Base-by-base conservation (phyloP, 2,329 filamentous ascomycete species). In the Fusarium torreyae region DNA sequence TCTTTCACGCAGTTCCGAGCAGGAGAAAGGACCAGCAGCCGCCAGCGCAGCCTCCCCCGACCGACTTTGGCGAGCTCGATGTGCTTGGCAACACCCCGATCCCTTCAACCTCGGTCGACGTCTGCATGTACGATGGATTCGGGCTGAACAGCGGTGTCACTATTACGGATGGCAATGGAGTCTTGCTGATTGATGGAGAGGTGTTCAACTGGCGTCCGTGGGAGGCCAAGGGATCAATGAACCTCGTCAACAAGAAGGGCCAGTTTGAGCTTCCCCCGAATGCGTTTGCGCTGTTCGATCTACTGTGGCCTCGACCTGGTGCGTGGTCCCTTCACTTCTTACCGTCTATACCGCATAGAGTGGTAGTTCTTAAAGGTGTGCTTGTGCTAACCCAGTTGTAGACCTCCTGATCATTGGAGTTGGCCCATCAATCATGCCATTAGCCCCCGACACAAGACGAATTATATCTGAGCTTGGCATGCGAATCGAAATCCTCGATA, bases 241-340 rank as follows among this genome's bases (percentile, higher is more conserved):
- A 76, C 73, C 81, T 97, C 74, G 77, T 91, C 57, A 97, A 97
- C 79, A 81, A 79, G 46, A 94, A 92, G 79, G 92, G 94, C 1
- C 92, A 97, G 78, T 94, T 93, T 84, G 93, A 97, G 72, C 85
- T 96, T 28, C 84, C 86, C 6, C 83, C 87, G 57, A 87, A 89
- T 66, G 89, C 87, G 15, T 94, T 95, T 86, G 93, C 91, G 4
- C 72, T 97, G 43, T 82, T 98, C 77, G 88, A 90, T 50, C 73
- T 95, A 66, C 82, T 97, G 26, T 97, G 93, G 92, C 95, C 95
- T 61, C 91, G 95, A 78, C 95, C 95, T 75, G 94, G 94, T 97
- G 82, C 64, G 88, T 83, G 3, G 7, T 28, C 22, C n/a, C 34
- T 10, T 10, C 28, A 31, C 28, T 34, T 10, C 11, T 48, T 34